A percentile compares a stretch with the other conserved stretches of the same genome.
These are phyloP conservation scores for Thamnidium elegans DNA, from an alignment of 192 early-diverging fungal genomes.

Conservation along the genomic window DNA sequence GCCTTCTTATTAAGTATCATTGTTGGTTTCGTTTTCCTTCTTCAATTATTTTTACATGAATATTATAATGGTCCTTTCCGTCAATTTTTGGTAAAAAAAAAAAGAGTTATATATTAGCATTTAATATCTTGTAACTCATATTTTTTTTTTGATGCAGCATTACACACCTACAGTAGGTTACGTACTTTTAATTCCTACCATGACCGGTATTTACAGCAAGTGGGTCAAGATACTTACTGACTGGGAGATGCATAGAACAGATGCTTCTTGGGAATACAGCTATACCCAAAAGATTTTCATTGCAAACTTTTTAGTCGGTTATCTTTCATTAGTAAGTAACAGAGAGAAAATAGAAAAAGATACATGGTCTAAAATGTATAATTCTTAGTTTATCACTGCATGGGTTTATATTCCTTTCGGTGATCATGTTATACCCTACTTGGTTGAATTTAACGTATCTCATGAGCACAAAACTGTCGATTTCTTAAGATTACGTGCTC, in stretches of 20 bases:
- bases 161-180: constrained; percentile 76
- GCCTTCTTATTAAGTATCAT: constrained; percentile 57
- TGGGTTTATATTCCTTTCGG: constrained; percentile 87
- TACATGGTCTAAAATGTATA: not conserved
- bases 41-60: constrained; percentile 75
- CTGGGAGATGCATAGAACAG: constrained; percentile 82
- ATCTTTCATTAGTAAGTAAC: constrained; percentile 63
- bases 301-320: constrained; percentile 77
- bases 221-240: constrained; percentile 64
- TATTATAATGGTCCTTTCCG: constrained; percentile 83
- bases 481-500: constrained; percentile 51
- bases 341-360: not conserved
- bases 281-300: constrained; percentile 85
- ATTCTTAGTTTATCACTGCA: constrained; percentile 65
- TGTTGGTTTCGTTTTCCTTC: constrained; percentile 66
- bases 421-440: constrained; percentile 56
- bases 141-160: constrained; percentile 37
- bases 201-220: constrained; percentile 62
- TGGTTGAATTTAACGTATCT: constrained; percentile 38
- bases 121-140: not conserved
- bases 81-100: constrained; percentile 41
- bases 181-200: constrained; percentile 65
- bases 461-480: constrained; percentile 47
- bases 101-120: not conserved
- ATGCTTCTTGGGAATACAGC: constrained; percentile 63